Evolutionary conservation across 345 rosid species (phyloP).

Genomic region (Eucalyptus viminalis): DNA sequence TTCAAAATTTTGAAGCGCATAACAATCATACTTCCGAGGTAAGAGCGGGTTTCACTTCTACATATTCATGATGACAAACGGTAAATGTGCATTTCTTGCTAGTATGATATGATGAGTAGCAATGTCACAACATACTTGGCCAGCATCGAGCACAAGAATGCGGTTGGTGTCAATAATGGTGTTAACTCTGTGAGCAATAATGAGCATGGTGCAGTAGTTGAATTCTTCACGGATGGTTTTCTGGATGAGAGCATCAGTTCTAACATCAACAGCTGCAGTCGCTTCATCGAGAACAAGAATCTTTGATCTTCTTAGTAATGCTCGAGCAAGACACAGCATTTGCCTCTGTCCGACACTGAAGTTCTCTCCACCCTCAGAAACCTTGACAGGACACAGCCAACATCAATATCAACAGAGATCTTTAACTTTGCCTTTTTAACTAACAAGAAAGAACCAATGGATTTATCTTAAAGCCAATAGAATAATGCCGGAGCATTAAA

Average conservation of each 20-base stretch:
- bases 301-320: conserved; percentile 72
- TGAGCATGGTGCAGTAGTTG: conserved; percentile 76
- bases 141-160: conserved; percentile 77
- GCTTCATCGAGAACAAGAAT: conserved; percentile 96
- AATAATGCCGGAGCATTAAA: background rate
- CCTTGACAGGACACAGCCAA: background rate
- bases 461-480: background rate
- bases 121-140: conserved; percentile 37
- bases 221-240: conserved; percentile 89
- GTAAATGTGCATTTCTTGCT: background rate
- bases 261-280: conserved; percentile 94
- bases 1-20: background rate
- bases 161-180: conserved; percentile 78
- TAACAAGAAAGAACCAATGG: background rate
- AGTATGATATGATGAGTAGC: background rate
- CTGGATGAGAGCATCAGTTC: conserved; percentile 84
- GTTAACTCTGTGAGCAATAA: conserved; percentile 86
- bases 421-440: background rate
- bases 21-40: background rate
- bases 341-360: conserved; percentile 95
- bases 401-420: background rate
- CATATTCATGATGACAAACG: background rate
- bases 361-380: conserved; percentile 81
- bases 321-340: conserved; percentile 83
- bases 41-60: background rate